Conservation (phyloP, 1,284 basidiomycete genomes). For the Coriolopsis trogii region DNA sequence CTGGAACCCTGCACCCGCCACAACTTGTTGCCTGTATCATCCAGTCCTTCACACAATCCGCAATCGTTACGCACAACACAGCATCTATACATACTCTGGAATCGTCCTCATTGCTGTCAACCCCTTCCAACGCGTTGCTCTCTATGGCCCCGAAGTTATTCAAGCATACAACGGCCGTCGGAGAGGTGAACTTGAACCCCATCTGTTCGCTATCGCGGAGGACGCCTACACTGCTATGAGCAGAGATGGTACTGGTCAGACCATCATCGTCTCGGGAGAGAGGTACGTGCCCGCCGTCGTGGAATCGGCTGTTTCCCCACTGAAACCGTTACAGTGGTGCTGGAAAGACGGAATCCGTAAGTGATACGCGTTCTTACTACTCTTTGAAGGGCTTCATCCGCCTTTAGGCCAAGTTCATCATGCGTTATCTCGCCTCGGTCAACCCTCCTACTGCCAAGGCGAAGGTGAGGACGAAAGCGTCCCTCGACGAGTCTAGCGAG, state of each 20-base stretch:
- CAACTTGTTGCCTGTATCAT: not conserved
- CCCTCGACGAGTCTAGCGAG: slow-evolving; percentile 85
- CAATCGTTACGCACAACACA: slow-evolving; percentile 95
- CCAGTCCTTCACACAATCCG: slow-evolving; percentile 95
- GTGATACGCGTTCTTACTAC: slow-evolving; percentile 23
- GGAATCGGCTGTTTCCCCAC: slow-evolving; percentile 25
- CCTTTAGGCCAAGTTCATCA: slow-evolving; percentile 93
- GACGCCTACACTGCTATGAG: slow-evolving; percentile 99
- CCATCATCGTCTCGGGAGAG: slow-evolving; percentile 99
- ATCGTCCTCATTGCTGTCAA: slow-evolving; percentile 99
- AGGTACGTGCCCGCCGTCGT: slow-evolving; percentile 56
- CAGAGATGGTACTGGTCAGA: slow-evolving; percentile 93
- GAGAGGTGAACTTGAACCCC: slow-evolving; percentile 96
- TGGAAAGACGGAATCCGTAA: slow-evolving; percentile 96
- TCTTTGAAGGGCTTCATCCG: slow-evolving; percentile 9
- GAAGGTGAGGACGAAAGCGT: slow-evolving; percentile 70
- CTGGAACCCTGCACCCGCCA: not conserved
- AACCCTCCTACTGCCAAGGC: slow-evolving; percentile 77
- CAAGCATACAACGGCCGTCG: slow-evolving; percentile 94
- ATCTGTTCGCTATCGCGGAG: slow-evolving; percentile 98
- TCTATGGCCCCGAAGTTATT: slow-evolving; percentile 96
- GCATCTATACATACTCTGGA: slow-evolving; percentile 98
- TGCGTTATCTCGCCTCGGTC: slow-evolving; percentile 98
- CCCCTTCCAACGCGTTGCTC: slow-evolving; percentile 92
- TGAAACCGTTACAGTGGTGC: slow-evolving; percentile 80